These are phyloP conservation scores for Cercospora janseana DNA, from an alignment of 2,329 filamentous ascomycete species.

Conservation along the genomic window DNA sequence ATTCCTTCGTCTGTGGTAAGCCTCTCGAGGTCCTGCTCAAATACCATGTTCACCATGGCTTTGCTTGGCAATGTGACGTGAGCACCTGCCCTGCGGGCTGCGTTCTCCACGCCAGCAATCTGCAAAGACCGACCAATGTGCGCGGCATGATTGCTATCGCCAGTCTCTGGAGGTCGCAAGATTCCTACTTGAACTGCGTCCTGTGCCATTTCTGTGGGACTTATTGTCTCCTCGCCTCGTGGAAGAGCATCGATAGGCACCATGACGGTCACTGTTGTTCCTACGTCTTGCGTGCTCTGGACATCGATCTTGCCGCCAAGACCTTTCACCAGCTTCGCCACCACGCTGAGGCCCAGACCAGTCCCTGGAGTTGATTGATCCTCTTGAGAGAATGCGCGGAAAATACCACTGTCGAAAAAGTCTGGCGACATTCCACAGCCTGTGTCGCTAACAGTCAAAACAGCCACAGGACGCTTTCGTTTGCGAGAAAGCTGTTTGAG, in stretches of 20 bases:
- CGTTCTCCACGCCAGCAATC: not conserved
- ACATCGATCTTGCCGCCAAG: conserved; percentile 32
- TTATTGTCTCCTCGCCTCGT: not conserved
- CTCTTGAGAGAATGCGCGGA: conserved; percentile 38
- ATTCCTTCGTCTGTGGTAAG: not conserved
- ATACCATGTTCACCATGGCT: conserved; percentile 6
- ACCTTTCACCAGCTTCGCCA: conserved; percentile 34
- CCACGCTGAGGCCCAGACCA: conserved; percentile 38
- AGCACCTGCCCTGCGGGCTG: not conserved
- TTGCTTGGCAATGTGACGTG: not conserved
- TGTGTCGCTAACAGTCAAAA: conserved; percentile 27
- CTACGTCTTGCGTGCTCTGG: conserved; percentile 32
- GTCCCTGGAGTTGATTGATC: conserved; percentile 35
- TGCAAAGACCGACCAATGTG: not conserved
- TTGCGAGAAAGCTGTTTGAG: conserved; percentile 3
- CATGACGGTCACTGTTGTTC: conserved; percentile 18
- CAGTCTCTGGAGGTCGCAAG: not conserved
- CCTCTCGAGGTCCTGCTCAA: not conserved
- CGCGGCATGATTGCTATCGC: not conserved
- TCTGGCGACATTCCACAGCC: conserved; percentile 36
- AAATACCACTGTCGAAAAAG: conserved; percentile 34
- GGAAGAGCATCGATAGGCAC: conserved; percentile 6
- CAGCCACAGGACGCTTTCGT: conserved; percentile 4
- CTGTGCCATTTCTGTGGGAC: not conserved
- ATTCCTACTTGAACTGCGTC: not conserved